These are phyloP conservation scores for Friedmanniomyces endolithicus DNA, from an alignment of 495 filamentous ascomycete species.

Conservation along the genomic window DNA sequence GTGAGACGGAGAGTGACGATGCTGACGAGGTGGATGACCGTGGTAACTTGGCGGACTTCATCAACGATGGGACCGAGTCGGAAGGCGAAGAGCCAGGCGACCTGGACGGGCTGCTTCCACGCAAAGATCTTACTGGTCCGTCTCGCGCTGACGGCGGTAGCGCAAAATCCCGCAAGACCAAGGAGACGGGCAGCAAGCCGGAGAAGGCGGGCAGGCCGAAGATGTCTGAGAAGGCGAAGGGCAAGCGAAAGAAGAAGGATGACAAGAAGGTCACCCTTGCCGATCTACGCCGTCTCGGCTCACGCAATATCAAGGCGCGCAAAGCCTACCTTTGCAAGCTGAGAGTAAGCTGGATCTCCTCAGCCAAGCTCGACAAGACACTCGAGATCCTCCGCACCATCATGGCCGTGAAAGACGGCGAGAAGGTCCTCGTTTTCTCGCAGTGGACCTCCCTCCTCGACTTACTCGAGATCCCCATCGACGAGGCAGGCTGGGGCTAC, in stretches of 20 bases:
- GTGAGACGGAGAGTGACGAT: slow-evolving; percentile 24
- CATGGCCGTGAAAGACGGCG: slow-evolving; percentile 32
- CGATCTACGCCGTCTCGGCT: slow-evolving; percentile 52
- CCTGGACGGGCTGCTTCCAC: slow-evolving; percentile 24
- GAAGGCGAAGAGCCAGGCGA: slow-evolving; percentile 30
- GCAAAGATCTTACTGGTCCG: background rate
- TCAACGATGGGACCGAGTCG: slow-evolving; percentile 29
- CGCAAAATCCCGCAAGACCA: slow-evolving; percentile 35
- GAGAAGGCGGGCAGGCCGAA: slow-evolving; percentile 6
- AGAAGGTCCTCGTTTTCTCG: slow-evolving; percentile 89
- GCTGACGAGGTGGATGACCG: slow-evolving; percentile 22
- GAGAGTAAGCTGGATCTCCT: slow-evolving; percentile 54
- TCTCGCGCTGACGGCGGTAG: slow-evolving; percentile 28
- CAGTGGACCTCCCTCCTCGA: slow-evolving; percentile 88
- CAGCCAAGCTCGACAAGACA: slow-evolving; percentile 67
- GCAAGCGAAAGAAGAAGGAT: slow-evolving; percentile 34
- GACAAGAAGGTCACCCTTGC: slow-evolving; percentile 42
- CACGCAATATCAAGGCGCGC: slow-evolving; percentile 48
- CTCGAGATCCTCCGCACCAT: slow-evolving; percentile 53
- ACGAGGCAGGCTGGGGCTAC: slow-evolving; percentile 46
- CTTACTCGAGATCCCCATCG: slow-evolving; percentile 80
- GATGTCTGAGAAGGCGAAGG: slow-evolving; percentile 26
- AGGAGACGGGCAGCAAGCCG: slow-evolving; percentile 26
- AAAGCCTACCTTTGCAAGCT: slow-evolving; percentile 53
- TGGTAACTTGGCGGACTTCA: slow-evolving; percentile 28